Conservation (phyloP, 1,139 yeast species). For the Taphrina flavorubra region DNA sequence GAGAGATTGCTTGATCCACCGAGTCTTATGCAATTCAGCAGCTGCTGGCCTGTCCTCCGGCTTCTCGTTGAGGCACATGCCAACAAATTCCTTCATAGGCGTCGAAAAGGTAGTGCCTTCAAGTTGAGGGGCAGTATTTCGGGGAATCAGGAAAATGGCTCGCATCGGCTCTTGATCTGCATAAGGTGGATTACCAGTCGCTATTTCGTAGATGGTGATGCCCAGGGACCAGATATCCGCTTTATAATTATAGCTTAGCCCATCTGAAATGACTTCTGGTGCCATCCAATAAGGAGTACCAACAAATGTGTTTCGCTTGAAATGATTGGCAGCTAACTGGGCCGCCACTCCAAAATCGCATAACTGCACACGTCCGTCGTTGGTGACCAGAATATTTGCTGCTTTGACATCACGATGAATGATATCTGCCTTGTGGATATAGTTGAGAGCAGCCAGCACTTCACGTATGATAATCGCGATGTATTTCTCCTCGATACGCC, state of each 20-base stretch:
- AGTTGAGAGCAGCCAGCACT: constrained; percentile 72
- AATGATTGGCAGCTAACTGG: constrained; percentile 74
- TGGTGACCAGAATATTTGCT: constrained; percentile 87
- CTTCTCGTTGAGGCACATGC: constrained; percentile 89
- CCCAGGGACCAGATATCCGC: constrained; percentile 96
- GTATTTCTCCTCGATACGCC: constrained; percentile 82
- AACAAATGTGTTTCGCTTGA: constrained; percentile 91
- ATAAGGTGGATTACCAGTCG: constrained; percentile 97
- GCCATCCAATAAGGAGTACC: constrained; percentile 99
- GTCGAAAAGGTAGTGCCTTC: constrained; percentile 87
- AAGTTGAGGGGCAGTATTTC: constrained; percentile 89
- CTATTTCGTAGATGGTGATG: constrained; percentile 88
- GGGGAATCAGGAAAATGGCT: constrained; percentile 92
- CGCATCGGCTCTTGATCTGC: constrained; percentile 93
- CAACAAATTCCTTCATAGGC: constrained; percentile 81
- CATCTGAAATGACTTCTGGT: constrained; percentile 96
- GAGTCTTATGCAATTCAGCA: constrained; percentile 77
- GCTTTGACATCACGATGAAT: constrained; percentile 96
- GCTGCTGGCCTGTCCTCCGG: constrained; percentile 89
- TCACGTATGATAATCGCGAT: constrained; percentile 84
- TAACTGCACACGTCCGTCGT: constrained; percentile 85
- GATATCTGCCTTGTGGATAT: constrained; percentile 86
- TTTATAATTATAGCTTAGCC: constrained; percentile 76
- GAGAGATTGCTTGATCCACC: constrained; percentile 68
- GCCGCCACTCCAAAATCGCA: constrained; percentile 99